phyloP scores from a whole-genome alignment of 495 filamentous ascomycete species.

The Chaetomium cochliodes region DNA sequence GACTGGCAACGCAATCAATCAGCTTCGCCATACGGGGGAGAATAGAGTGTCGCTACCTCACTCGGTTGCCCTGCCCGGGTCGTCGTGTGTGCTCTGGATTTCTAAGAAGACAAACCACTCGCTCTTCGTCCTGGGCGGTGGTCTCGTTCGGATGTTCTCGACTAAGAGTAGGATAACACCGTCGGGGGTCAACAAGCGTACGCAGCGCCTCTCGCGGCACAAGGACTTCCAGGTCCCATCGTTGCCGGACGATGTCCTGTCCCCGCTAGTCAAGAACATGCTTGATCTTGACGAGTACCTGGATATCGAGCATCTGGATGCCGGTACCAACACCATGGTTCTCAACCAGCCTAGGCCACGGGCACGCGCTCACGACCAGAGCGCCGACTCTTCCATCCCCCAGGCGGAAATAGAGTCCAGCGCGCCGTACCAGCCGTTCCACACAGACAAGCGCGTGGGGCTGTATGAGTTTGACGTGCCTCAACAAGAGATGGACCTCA shows the following conservation, averaged over 20 bases:
- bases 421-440: conserved; percentile 85
- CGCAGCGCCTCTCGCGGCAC: conserved; percentile 52
- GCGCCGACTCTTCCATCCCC: conserved; percentile 60
- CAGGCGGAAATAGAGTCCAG: conserved; percentile 93
- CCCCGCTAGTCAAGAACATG: conserved; percentile 44
- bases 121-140: conserved; percentile 58
- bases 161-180: conserved; percentile 51
- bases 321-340: conserved; percentile 43
- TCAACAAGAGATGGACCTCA: conserved; percentile 31
- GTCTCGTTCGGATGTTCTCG: conserved; percentile 65
- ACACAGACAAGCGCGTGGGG: conserved; percentile 76
- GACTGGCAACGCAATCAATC: conserved; percentile 72
- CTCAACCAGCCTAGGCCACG: conserved; percentile 37
- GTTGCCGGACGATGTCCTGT: conserved; percentile 50
- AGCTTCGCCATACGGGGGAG: conserved; percentile 78
- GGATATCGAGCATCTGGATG: conserved; percentile 48
- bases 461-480: conserved; percentile 51
- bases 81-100: conserved; percentile 59
- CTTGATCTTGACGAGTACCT: conserved; percentile 51
- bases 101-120: conserved; percentile 52
- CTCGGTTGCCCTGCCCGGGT: conserved; percentile 43
- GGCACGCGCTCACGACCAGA: conserved; percentile 32
- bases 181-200: conserved; percentile 40
- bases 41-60: conserved; percentile 75
- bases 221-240: conserved; percentile 64